Evolutionary conservation across 495 filamentous ascomycete genomes (phyloP), one percentile per base, ranked within the genome.

Genomic region (Hypoxylon crocopeplum): DNA sequence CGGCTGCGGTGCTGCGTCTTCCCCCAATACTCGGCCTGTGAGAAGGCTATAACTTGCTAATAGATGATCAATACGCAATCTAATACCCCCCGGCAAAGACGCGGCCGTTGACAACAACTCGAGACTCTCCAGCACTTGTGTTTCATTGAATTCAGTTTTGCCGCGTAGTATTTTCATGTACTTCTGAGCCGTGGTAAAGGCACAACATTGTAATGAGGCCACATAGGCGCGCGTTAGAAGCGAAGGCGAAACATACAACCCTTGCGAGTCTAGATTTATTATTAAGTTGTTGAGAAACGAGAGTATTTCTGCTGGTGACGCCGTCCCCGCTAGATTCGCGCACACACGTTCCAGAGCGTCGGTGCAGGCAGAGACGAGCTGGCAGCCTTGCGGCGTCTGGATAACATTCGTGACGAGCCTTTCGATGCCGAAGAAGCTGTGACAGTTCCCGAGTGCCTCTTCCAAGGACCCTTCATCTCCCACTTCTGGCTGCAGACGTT

Each of bases 201-300:
- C 42, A 7, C 34, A 15, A n/a, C 56, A 62, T 17, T 24, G 24
- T 5, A 61, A 39, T 2, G 59, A 64, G 30, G 22, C n/a, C 21
- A 20, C 2, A 30, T 46, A 39, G 1, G 59, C 64, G 10, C 25
- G 20, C 11, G 13, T n/a, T 25, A 58, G 7, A 12, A 67, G 32
- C 0, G 13, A 20, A 1, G 16, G 4, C 3, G 67, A 40, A 2
- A 62, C 46, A 2, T 17, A 25, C 1, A 58, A 27, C 6, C 19
- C 24, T 13, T 39, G 22, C 3, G 49, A 62, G 6, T 53, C 41
- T 0, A 68, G 44, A 15, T 58, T 60, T 2, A 70, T 48, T 17
- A 59, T 33, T 17, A 70, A 8, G 46, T 66, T 64, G 49, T 69
- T 63, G 20, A 70, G 52, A 41, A 70, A 58, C 2, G 56, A n/a